A percentile compares a stretch with the other conserved stretches of the same genome.
phyloP scores from a whole-genome alignment of 1,284 basidiomycete genomes.

The Cystobasidium pallidum region DNA sequence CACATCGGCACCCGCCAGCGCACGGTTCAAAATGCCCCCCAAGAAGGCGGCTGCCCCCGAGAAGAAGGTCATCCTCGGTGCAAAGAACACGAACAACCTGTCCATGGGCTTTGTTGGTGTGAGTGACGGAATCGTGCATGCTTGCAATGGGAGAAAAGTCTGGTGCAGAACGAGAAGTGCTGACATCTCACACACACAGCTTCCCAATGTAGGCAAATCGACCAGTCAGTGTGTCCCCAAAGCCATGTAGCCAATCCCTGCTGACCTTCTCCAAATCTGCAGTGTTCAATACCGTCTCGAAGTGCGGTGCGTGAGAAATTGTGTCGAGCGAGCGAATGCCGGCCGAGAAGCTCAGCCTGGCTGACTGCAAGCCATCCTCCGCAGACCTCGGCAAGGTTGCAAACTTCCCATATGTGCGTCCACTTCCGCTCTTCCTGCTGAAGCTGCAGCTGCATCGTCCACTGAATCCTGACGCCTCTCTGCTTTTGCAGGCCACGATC shows the following conservation, averaged over 20 bases:
- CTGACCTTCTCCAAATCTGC: slow-evolving; percentile 45
- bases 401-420: slow-evolving; percentile 87
- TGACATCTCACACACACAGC: slow-evolving; percentile 78
- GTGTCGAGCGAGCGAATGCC: not conserved
- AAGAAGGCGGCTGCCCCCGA: slow-evolving; percentile 70
- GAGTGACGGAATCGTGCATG: slow-evolving; percentile 44
- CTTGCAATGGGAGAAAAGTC: not conserved
- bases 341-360: too few relatives aligned
- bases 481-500: slow-evolving; percentile 34
- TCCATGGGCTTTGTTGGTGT: slow-evolving; percentile 23
- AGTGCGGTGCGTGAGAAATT: slow-evolving; percentile 67
- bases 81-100: slow-evolving; percentile 81
- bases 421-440: not conserved
- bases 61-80: slow-evolving; percentile 81
- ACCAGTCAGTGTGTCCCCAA: slow-evolving; percentile 61
- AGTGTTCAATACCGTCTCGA: slow-evolving; percentile 80
- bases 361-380: not conserved
- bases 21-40: slow-evolving; percentile 71
- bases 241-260: slow-evolving; percentile 58
- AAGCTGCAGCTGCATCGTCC: not conserved
- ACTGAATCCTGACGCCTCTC: not conserved
- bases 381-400: slow-evolving; percentile 92
- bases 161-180: not conserved
- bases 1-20: slow-evolving; percentile 10
- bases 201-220: slow-evolving; percentile 86